Evolutionary conservation across 129 eudicot genomes (phyloP).

Genomic region (Flaveria trinervia): DNA sequence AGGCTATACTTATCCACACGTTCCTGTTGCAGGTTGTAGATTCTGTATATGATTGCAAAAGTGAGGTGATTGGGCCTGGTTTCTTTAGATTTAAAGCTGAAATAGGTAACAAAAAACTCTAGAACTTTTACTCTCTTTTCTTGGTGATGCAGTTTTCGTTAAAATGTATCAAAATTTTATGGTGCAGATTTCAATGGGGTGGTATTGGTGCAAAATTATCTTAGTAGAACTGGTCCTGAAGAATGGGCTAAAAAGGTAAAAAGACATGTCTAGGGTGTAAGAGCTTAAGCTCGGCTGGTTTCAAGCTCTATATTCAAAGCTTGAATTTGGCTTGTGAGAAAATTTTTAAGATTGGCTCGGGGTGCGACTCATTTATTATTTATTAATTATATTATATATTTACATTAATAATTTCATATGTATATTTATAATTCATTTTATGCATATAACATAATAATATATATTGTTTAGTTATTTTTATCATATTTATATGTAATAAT

Average conservation of each 20-base stretch:
- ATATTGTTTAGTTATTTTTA: not conserved
- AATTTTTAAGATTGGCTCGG: not conserved
- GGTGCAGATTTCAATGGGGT: slow-evolving; percentile 88
- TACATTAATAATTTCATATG: too few relatives aligned
- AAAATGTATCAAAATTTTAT: not conserved
- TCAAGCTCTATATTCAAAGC: not conserved
- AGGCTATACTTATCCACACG: not conserved
- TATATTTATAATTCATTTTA: too few relatives aligned
- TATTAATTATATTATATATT: too few relatives aligned
- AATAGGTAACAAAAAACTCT: slow-evolving; percentile 54
- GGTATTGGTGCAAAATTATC: slow-evolving; percentile 84
- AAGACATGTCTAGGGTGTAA: not conserved
- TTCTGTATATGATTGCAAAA: slow-evolving; percentile 94
- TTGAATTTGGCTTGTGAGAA: not conserved
- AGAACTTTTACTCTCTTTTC: not conserved
- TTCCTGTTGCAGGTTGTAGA: slow-evolving; percentile 79
- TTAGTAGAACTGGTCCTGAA: slow-evolving; percentile 74
- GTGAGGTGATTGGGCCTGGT: slow-evolving; percentile 99
- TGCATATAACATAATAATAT: too few relatives aligned
- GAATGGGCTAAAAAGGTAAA: slow-evolving; percentile 87
- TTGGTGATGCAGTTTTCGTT: not conserved
- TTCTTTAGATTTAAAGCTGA: slow-evolving; percentile 97
- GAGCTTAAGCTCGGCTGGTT: not conserved
- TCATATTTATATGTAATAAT: not conserved
- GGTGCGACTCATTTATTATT: not conserved